Base-by-base conservation (phyloP, 129 eudicot species). In the Arctium minus region DNA sequence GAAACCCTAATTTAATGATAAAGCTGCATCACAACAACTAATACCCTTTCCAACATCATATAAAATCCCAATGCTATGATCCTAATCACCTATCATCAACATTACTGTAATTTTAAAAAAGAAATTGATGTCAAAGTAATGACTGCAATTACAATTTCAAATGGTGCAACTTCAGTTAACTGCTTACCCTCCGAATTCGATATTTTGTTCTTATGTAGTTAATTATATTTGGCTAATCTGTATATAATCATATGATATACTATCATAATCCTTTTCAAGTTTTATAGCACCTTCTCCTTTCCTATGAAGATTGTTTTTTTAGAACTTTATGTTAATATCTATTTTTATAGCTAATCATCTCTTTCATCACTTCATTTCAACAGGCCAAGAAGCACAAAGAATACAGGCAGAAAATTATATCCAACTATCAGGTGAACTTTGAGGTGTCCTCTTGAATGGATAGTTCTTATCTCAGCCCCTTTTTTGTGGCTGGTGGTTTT, bases 311-410 rank as follows among this genome's bases (percentile, higher is more conserved):
- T 60, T 73, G 2, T 72, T n/a, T 9, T n/a, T 9, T 6, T 5
- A 29, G 38, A 36, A 48, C 44, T 17, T 40, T 62, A 50, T 39
- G 30, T 56, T 75, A 53, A 39, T 27, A 33, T 73, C 33, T 69
- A 44, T 40, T 44, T 69, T 38, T 30, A 76, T 78, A 64, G 68
- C 77, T 72, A 79, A 72, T 82, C 38, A 18, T 36, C 39, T 75
- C 17, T 80, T 84, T 80, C 50, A 32, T 77, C 22, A 76, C 86
- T 71, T 36, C 42, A 44, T 73, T 74, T 70, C 37, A 88, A 91
- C 92, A 94, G 98, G 83, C 90, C 70, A 91, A 92, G 89, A 87
- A 78, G 92, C 96, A 91, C 85, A 88, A 85, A 70, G 94, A 91
- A 74, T 94, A 94, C 89, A 85, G 96, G 73, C 89, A 86, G 86